phyloP scores from a whole-genome alignment of 176 grass and related monocot species.

The Aegilops longissima region DNA sequence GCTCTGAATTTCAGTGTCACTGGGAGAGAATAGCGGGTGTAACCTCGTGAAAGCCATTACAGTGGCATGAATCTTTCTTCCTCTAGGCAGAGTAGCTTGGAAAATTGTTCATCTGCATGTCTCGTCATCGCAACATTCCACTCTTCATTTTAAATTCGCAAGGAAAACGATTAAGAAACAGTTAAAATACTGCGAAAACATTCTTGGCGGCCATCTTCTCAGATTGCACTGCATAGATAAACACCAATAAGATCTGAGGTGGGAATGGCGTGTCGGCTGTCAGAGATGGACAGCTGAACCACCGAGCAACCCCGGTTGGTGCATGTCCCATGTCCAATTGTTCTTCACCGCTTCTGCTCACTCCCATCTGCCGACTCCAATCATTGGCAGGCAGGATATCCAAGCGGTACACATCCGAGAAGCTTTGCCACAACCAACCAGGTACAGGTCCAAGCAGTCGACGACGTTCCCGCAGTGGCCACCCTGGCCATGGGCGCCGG shows the following conservation, averaged over 20 bases:
- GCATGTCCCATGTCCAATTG: conserved; percentile 20
- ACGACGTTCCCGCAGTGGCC: conserved; percentile 19
- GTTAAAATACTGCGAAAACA: not conserved
- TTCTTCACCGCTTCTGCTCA: conserved; percentile 2
- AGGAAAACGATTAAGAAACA: not conserved
- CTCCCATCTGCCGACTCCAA: not conserved
- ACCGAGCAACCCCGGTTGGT: conserved; percentile 4
- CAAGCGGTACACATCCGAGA: not conserved
- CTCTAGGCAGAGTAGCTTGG: not conserved
- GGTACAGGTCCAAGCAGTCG: conserved; percentile 13
- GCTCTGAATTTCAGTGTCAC: not conserved
- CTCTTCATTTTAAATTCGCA: conserved; percentile 2
- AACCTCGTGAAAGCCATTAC: not conserved
- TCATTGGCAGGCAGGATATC: conserved; percentile 23
- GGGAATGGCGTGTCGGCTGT: conserved; percentile 31
- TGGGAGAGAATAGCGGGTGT: not conserved
- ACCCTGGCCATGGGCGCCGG: conserved; percentile 25
- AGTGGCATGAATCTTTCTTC: not conserved
- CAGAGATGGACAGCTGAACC: conserved; percentile 48
- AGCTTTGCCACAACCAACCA: conserved; percentile 13
- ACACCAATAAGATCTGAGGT: not conserved
- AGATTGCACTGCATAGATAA: not conserved
- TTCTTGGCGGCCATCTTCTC: not conserved
- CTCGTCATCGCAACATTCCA: not conserved
- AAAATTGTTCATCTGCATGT: not conserved